Evolutionary conservation across 208 protist species (phyloP).

Genomic region (Acanthamoeba castellanii): DNA sequence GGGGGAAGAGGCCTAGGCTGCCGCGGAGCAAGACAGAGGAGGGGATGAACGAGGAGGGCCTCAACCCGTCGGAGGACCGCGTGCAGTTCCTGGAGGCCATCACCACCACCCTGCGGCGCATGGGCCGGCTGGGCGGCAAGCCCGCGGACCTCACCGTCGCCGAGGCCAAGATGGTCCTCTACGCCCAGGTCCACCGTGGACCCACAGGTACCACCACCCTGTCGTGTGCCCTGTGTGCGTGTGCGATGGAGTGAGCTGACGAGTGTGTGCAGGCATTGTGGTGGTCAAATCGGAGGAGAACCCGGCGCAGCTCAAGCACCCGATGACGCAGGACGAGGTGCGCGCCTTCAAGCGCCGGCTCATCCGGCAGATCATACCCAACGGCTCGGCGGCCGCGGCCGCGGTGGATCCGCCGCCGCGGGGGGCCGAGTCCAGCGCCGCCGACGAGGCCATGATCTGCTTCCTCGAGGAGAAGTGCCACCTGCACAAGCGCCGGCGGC

Average conservation of each 20-base stretch:
- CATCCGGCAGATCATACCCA: conserved; percentile 15
- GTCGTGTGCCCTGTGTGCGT: neutral
- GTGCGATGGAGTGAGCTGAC: too few species aligned
- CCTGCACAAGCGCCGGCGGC: conserved; percentile 2
- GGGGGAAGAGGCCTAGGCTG: neutral
- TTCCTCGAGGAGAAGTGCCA: conserved; percentile 22
- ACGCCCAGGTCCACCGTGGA: neutral
- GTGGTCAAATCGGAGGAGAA: conserved; percentile 4
- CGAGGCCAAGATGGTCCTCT: conserved; percentile 21
- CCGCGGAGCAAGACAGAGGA: neutral
- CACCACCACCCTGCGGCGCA: neutral
- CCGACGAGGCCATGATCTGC: conserved; percentile 6
- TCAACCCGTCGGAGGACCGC: neutral
- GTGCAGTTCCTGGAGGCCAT: conserved; percentile 37
- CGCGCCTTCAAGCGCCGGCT: neutral
- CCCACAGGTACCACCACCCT: neutral
- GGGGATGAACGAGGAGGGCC: neutral
- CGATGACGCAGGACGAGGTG: neutral
- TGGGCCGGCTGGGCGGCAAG: conserved; percentile 4
- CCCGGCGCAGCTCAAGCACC: neutral
- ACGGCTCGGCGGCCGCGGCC: neutral
- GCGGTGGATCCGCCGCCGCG: neutral
- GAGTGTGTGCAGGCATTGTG: neutral
- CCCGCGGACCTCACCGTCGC: neutral
- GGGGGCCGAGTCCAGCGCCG: neutral